Evolutionary conservation across 129 eudicot genomes (phyloP).

Genomic region (Heracleum sosnowskyi): DNA sequence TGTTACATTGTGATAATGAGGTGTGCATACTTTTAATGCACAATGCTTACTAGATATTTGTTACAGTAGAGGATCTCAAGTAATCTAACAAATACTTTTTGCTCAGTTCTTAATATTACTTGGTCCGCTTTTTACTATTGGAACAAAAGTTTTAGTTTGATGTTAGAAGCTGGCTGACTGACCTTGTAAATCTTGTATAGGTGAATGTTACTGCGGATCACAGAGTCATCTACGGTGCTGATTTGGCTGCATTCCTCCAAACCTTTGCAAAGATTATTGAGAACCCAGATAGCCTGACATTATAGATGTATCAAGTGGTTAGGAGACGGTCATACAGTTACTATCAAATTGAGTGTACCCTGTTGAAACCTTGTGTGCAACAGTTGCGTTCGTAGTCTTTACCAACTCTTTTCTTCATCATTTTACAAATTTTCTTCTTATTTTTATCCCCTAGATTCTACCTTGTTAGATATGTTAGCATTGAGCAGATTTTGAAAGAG

Average conservation of each 20-base stretch:
- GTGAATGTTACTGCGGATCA: slow-evolving; percentile 97
- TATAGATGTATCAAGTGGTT: slow-evolving; percentile 33
- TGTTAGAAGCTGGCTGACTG: background rate
- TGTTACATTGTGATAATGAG: background rate
- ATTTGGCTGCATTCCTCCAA: slow-evolving; percentile 85
- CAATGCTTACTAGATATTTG: background rate
- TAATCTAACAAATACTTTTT: background rate
- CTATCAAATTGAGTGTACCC: slow-evolving; percentile 2
- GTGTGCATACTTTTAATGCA: background rate
- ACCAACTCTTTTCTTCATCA: slow-evolving; percentile 19
- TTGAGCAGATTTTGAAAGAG: slow-evolving; percentile 20
- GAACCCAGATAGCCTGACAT: slow-evolving; percentile 73
- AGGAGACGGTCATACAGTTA: background rate
- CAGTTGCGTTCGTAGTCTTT: slow-evolving; percentile 18
- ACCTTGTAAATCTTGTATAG: slow-evolving; percentile 29
- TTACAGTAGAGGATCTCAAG: background rate
- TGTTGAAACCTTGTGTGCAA: slow-evolving; percentile 20
- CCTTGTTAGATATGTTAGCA: slow-evolving; percentile 1
- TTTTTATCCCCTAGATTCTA: slow-evolving; percentile 12
- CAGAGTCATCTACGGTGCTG: slow-evolving; percentile 82
- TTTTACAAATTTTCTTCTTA: background rate
- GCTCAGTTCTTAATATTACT: background rate
- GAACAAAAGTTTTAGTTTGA: background rate
- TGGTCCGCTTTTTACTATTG: background rate
- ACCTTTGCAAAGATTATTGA: slow-evolving; percentile 77